These are phyloP conservation scores for Phoenix roebelenii DNA, from an alignment of 176 grass and related monocot species.

Conservation along the genomic window DNA sequence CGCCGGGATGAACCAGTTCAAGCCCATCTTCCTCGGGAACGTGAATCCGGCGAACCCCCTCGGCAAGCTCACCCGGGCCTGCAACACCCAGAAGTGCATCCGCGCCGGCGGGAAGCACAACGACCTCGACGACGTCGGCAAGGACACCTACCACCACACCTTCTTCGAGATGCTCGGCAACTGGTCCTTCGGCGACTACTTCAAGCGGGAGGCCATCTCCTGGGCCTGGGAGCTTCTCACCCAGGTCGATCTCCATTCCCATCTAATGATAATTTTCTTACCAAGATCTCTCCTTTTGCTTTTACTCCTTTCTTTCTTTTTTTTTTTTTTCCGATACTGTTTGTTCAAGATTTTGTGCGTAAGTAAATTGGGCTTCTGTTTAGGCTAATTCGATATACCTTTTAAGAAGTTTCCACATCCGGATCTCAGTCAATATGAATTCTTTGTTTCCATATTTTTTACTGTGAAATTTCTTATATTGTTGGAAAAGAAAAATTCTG, in stretches of 20 bases:
- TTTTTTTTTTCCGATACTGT: not conserved
- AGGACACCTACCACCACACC: constrained; percentile 97
- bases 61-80: constrained; percentile 47
- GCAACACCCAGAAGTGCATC: constrained; percentile 93
- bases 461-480: too few relatives aligned
- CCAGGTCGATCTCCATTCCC: constrained; percentile 18
- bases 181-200: constrained; percentile 95
- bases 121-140: constrained; percentile 97
- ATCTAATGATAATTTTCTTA: too few relatives aligned
- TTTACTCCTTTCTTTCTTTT: not conserved
- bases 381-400: too few relatives aligned
- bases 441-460: too few relatives aligned
- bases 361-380: too few relatives aligned
- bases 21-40: constrained; percentile 80
- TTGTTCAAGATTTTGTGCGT: not conserved
- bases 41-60: constrained; percentile 63
- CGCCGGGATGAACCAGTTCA: constrained; percentile 96
- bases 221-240: constrained; percentile 97
- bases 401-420: too few relatives aligned
- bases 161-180: constrained; percentile 99
- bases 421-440: too few relatives aligned
- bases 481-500: too few relatives aligned
- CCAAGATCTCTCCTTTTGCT: not conserved
- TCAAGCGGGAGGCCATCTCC: constrained; percentile 80
- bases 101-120: constrained; percentile 95